Evolutionary conservation across 441 rosid species (phyloP).

Genomic region (Mallotus repandus): DNA sequence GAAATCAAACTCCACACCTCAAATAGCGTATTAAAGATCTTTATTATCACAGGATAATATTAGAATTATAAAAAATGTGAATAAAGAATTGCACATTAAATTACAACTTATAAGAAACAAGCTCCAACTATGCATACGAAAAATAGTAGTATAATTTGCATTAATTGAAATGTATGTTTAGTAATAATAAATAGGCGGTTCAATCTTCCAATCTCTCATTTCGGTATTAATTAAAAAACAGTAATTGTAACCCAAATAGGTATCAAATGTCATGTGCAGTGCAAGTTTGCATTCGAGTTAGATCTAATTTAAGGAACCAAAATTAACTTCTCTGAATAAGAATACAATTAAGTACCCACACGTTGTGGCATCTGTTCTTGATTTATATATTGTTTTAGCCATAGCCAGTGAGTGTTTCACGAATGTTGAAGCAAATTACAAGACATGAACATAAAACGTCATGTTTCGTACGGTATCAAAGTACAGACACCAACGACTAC

Average conservation of each 20-base stretch:
- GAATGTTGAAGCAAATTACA: not conserved
- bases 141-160: no score
- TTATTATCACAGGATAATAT: no score
- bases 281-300: not conserved
- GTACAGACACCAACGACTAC: not conserved
- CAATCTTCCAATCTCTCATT: no score
- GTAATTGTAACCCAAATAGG: not conserved
- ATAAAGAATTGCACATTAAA: not conserved
- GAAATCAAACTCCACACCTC: no score
- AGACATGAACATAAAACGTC: not conserved
- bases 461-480: conserved; percentile 1
- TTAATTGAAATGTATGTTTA: no score
- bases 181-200: no score
- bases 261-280: conserved; percentile 20
- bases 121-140: no score
- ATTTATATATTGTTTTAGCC: not conserved
- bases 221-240: no score
- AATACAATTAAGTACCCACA: conserved; percentile 7
- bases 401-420: not conserved
- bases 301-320: conserved; percentile 16
- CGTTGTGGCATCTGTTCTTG: conserved; percentile 29
- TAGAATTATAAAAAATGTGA: no score
- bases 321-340: not conserved
- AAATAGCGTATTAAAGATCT: no score
- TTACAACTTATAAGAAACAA: not conserved